Base-by-base conservation (phyloP, 163 green algal species). In the Scenedesmus sp. region DNA sequence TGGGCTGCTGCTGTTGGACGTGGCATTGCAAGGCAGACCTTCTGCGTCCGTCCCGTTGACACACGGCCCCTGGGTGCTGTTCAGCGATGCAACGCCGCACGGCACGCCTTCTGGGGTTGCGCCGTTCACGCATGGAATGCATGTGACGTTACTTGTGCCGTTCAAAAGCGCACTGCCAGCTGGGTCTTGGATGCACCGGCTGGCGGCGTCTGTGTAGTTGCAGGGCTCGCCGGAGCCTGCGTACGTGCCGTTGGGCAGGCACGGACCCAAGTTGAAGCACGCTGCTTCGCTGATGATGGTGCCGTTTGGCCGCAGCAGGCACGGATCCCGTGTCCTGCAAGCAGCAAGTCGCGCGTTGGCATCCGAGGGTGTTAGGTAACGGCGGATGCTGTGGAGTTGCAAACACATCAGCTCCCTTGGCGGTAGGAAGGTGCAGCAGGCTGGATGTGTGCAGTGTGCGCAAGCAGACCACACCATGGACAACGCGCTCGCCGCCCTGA, bases 131-230 rank as follows among this genome's bases (percentile, higher is more conserved):
- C 65, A 76, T 4, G 65, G 65, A 30, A 76, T 76, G 65, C 65
- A 76, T 76, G 65, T 76, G 40, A 76, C 65, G 30, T 76, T 76
- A 40, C 65, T 40, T 76, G 65, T 76, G 65, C 65, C 65, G 30
- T 76, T 76, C 65, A 76, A 76, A 76, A 76, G 37, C 9, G 65
- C 15, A 40, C 30, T 18, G 65, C 7, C 65, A 76, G 65, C 65
- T 76, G 65, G 65, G 30, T 24, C 65, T 10, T 76, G 65, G 30
- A 76, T 76, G 65, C 65, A 76, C 65, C 65, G 37, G 9, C 7
- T 37, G 65, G 65, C 65, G 5, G 65, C 65, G 24, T 76, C 65
- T 76, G 65, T 40, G 65, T 76, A 76, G 30, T 76, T 76, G 65
- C 65, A 76, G 30, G 65, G 30, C 65, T 76, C 65, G 15, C 65